Base-by-base conservation (phyloP, 176 grass and related monocot species). In the Triticum timopheevii region DNA sequence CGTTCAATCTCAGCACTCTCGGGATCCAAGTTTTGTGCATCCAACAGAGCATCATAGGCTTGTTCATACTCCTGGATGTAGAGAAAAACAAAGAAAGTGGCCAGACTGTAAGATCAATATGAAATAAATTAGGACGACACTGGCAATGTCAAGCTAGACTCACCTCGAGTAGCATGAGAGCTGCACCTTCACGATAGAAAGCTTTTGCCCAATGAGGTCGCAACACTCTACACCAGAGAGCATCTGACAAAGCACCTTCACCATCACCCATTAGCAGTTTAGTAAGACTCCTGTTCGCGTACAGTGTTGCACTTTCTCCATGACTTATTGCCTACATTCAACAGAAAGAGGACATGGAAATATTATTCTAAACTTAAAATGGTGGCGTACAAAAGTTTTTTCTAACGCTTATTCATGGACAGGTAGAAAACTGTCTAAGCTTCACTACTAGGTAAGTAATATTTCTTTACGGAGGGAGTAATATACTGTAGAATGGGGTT, bases 251-350 rank as follows among this genome's bases (percentile, higher is more conserved):
- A 65, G 91, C 79, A 30, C 62, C 45, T 27, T 89, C 75, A 13
- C 87, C 87, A 75, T 93, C 87, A 38, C 91, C 84, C 84, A 73
- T 31, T 33, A 19, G 63, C 61, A 89, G 62, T 76, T 77, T 90
- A 70, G 87, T 87, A 10, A 87, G 56, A 69, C 91, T 90, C 72
- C 87, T 87, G 68, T 93, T 93, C 49, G 84, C 78, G 28, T 87
- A 87, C 9, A 90, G 1, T 25, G 67, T 12, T 27, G 84, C 79
- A 42, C 86, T 84, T 17, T 59, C 31, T 80, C 3, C 16, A 39
- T 69, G 11, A 13, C 3, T 11, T 76, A 88, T 66, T n/a, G 39
- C 87, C 87, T 88, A 47, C 12, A 15, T 1, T 28, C n/a, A 70
- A 75, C 9, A 24, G 27, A 13, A 3, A 74, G 3, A 27, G 23